phyloP scores from a whole-genome alignment of 148 eudicot species.

The Oxyria digyna region DNA sequence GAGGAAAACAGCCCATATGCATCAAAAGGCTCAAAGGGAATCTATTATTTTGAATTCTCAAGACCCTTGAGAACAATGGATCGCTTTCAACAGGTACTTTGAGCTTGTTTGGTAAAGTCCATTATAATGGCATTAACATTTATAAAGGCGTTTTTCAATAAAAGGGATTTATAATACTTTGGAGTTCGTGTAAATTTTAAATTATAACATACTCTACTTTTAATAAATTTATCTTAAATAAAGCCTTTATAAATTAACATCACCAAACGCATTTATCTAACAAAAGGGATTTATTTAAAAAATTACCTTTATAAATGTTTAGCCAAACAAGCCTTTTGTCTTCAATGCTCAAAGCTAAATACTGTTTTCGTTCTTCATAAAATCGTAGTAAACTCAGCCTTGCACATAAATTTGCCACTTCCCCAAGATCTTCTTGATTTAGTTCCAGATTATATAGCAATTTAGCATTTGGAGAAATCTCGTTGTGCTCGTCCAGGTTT shows the following conservation, averaged over 20 bases:
- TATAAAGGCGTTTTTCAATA: no score
- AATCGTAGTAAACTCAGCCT: background rate
- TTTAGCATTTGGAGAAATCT: background rate
- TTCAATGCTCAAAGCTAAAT: background rate
- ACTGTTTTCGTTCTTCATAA: background rate
- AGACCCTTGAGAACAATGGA: slow-evolving; percentile 89
- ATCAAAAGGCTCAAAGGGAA: slow-evolving; percentile 59
- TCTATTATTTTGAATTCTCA: slow-evolving; percentile 77
- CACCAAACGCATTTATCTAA: no score
- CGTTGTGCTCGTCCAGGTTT: background rate
- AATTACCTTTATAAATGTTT: no score
- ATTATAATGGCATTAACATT: no score
- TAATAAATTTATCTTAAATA: no score
- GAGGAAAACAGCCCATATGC: slow-evolving; percentile 70
- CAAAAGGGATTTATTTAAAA: no score
- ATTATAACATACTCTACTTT: no score
- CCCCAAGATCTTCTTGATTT: background rate
- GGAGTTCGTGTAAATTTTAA: no score
- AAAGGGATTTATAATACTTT: no score
- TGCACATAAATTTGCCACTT: background rate
- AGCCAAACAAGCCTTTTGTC: no score
- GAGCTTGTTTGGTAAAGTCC: no score
- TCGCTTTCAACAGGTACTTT: slow-evolving; percentile 76
- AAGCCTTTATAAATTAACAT: no score
- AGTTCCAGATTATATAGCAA: background rate